These are phyloP conservation scores for Ogataea angusta DNA, from an alignment of 805 yeast species.

Conservation along the genomic window DNA sequence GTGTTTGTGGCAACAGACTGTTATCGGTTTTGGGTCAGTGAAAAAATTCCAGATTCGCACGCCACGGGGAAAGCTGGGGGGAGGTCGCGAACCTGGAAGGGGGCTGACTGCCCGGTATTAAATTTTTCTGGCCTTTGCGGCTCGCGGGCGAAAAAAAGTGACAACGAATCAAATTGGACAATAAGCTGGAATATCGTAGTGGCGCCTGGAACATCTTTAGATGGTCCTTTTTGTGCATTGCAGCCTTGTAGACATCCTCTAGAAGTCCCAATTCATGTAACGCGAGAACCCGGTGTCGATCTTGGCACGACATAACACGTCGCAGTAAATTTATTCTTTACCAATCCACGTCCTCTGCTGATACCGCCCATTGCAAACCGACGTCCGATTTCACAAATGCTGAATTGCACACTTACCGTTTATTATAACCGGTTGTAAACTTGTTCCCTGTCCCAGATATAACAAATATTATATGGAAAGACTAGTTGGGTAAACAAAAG, in stretches of 20 bases:
- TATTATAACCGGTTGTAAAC: slow-evolving; percentile 11
- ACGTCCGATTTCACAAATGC: not conserved
- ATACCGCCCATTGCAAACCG: not conserved
- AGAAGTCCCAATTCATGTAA: no score
- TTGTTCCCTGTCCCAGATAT: slow-evolving; percentile 8
- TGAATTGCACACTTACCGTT: slow-evolving; percentile 5
- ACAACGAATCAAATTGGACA: slow-evolving; percentile 23
- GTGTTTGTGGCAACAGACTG: slow-evolving; percentile 2
- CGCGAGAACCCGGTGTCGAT: not conserved
- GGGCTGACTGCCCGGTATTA: slow-evolving; percentile 5
- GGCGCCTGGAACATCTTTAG: not conserved
- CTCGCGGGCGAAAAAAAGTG: slow-evolving; percentile 19
- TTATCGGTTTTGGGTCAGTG: slow-evolving; percentile 1
- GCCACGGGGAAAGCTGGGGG: slow-evolving; percentile 1
- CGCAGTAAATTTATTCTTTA: not conserved
- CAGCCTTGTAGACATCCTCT: no score
- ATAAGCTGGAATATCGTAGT: not conserved
- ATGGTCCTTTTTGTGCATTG: not conserved
- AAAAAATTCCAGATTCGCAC: slow-evolving; percentile 1
- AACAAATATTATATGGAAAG: slow-evolving; percentile 6
- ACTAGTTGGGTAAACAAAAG: slow-evolving; percentile 12
- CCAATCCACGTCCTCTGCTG: not conserved
- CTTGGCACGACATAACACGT: not conserved
- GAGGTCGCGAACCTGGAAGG: slow-evolving; percentile 1
- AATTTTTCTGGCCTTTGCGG: slow-evolving; percentile 9